phyloP scores from a whole-genome alignment of 352 stramenopile genomes.

The Globisporangium spinosum region DNA sequence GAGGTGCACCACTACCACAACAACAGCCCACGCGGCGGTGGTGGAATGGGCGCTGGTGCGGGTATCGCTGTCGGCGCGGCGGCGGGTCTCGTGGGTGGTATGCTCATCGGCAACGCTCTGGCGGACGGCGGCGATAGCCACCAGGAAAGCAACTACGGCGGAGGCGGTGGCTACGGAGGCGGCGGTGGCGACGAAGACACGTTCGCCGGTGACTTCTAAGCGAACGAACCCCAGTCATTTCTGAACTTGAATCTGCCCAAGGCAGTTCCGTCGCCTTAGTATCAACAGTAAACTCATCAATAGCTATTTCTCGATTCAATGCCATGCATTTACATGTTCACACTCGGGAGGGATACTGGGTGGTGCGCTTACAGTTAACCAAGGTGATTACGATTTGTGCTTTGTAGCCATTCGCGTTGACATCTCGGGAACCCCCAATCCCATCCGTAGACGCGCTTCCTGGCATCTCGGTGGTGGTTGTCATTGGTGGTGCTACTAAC shows the following conservation, averaged over 20 bases:
- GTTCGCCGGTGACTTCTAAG: slow-evolving; percentile 23
- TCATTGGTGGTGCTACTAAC: background rate
- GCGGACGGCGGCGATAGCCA: slow-evolving; percentile 19
- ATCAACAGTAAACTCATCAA: background rate
- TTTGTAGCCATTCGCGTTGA: background rate
- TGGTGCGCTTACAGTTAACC: too few relatives aligned
- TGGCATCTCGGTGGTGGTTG: background rate
- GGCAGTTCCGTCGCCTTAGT: background rate
- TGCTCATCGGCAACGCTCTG: slow-evolving; percentile 21
- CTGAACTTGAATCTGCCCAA: background rate
- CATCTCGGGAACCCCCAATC: background rate
- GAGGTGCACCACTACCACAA: slow-evolving; percentile 17
- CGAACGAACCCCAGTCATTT: background rate
- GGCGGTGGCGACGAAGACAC: slow-evolving; percentile 11
- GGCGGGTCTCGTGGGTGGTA: slow-evolving; percentile 19
- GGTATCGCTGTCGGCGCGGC: slow-evolving; percentile 19
- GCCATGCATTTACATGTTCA: background rate
- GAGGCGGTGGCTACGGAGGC: slow-evolving; percentile 9
- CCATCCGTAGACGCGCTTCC: background rate
- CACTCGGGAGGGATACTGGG: too few relatives aligned
- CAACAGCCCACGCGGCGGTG: slow-evolving; percentile 11
- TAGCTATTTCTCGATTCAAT: background rate
- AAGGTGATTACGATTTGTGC: background rate
- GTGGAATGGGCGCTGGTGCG: slow-evolving; percentile 19
- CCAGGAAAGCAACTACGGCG: slow-evolving; percentile 5